Evolutionary conservation across 176 grass and related monocot genomes (phyloP).

Genomic region (Puya raimondii): DNA sequence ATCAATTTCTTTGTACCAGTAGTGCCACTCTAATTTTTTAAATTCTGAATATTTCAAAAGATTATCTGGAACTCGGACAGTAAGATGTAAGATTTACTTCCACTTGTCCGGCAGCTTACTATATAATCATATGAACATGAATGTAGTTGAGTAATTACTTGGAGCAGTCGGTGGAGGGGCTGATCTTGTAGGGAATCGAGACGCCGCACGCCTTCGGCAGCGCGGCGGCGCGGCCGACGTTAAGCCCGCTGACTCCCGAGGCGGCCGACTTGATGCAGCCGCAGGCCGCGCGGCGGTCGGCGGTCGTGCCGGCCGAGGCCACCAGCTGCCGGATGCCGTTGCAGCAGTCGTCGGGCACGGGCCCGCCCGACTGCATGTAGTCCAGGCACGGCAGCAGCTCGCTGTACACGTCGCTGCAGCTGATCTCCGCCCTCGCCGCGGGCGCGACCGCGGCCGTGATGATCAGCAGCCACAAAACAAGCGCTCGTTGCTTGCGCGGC

Average conservation of each 20-base stretch:
- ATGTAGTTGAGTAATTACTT: constrained; percentile 16
- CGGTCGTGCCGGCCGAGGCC: constrained; percentile 7
- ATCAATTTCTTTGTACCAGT: no score
- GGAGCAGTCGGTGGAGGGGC: constrained; percentile 40
- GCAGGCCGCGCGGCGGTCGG: constrained; percentile 5
- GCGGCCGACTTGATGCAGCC: constrained; percentile 24
- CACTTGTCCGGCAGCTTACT: no score
- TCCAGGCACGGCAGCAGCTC: constrained; percentile 29
- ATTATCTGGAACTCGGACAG: no score
- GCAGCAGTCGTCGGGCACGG: constrained; percentile 17
- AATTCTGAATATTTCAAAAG: no score
- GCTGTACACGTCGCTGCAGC: constrained; percentile 34
- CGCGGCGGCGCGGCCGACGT: not conserved
- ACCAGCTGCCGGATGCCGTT: constrained; percentile 18
- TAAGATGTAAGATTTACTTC: no score
- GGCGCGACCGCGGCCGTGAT: not conserved
- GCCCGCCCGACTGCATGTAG: constrained; percentile 15
- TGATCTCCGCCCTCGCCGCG: constrained; percentile 8
- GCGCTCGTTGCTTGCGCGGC: no score
- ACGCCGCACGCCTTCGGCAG: constrained; percentile 20
- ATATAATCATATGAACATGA: not conserved
- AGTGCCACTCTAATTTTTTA: no score
- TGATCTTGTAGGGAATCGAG: constrained; percentile 24
- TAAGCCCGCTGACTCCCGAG: not conserved
- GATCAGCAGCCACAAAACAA: not conserved